phyloP scores from a whole-genome alignment of 148 eudicot species.

The Camellia sinensis region DNA sequence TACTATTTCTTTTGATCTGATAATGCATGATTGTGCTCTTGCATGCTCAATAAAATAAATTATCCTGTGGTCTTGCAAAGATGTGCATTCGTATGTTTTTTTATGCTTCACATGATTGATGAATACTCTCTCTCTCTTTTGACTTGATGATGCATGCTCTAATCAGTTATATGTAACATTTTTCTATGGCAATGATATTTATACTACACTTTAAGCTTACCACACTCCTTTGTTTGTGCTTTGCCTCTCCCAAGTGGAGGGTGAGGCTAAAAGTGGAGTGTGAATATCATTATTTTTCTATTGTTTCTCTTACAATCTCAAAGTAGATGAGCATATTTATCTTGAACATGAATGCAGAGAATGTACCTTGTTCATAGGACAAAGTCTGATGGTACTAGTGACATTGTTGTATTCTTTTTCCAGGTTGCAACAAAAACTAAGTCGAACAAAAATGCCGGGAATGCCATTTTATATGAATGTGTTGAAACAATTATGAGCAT shows the following conservation, averaged over 20 bases:
- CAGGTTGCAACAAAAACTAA: slow-evolving; percentile 99
- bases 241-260: too few species aligned
- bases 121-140: not conserved
- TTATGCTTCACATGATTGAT: not conserved
- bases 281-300: not conserved
- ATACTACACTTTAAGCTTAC: too few species aligned
- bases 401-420: slow-evolving; percentile 5
- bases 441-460: slow-evolving; percentile 95
- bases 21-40: not conserved
- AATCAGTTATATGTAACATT: not conserved
- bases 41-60: not conserved
- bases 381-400: not conserved
- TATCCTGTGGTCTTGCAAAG: not conserved
- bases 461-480: slow-evolving; percentile 97
- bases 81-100: not conserved
- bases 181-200: too few species aligned
- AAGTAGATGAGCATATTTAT: not conserved
- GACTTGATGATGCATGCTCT: not conserved
- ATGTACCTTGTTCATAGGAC: not conserved
- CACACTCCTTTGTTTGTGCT: too few species aligned
- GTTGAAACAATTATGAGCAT: slow-evolving; percentile 92
- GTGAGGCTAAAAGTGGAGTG: too few species aligned
- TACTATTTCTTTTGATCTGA: not conserved
- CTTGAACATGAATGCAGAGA: not conserved
- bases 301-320: not conserved